Evolutionary conservation across 371 early-diverging fungal species (phyloP).

Genomic region (Funneliformis caledonium): DNA sequence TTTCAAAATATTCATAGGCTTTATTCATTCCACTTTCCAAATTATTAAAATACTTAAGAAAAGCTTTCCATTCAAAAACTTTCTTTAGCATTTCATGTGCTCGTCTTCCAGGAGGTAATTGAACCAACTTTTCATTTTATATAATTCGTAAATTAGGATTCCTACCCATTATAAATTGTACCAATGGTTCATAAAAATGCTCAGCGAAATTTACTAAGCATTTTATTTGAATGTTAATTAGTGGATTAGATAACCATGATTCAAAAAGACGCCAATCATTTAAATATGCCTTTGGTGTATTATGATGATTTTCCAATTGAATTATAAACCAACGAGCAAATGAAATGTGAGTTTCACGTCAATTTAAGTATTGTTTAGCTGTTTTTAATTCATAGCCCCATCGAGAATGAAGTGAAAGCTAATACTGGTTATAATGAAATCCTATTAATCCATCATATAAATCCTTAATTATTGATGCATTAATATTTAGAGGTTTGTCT

Average conservation of each 20-base stretch:
- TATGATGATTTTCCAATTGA: neutral
- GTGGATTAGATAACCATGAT: no score
- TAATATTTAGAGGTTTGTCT: neutral
- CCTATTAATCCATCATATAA: neutral
- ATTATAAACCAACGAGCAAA: neutral
- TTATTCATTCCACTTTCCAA: neutral
- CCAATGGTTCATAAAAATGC: slow-evolving; percentile 1
- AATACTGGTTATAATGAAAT: neutral
- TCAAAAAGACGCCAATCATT: neutral
- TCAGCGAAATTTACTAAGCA: neutral
- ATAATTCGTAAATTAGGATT: neutral
- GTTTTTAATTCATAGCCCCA: neutral
- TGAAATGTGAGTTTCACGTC: no score
- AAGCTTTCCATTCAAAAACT: neutral
- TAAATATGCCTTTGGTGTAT: slow-evolving; percentile 5
- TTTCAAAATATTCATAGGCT: slow-evolving; percentile 2
- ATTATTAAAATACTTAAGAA: neutral
- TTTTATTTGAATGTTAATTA: slow-evolving; percentile 6
- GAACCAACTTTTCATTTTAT: neutral
- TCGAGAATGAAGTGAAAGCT: neutral
- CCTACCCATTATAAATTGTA: neutral
- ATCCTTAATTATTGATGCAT: neutral
- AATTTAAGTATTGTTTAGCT: neutral
- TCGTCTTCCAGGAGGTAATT: neutral
- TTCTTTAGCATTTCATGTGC: slow-evolving; percentile 9